Conservation (phyloP, 2,329 filamentous ascomycete genomes). For the Neonectria magnoliae region DNA sequence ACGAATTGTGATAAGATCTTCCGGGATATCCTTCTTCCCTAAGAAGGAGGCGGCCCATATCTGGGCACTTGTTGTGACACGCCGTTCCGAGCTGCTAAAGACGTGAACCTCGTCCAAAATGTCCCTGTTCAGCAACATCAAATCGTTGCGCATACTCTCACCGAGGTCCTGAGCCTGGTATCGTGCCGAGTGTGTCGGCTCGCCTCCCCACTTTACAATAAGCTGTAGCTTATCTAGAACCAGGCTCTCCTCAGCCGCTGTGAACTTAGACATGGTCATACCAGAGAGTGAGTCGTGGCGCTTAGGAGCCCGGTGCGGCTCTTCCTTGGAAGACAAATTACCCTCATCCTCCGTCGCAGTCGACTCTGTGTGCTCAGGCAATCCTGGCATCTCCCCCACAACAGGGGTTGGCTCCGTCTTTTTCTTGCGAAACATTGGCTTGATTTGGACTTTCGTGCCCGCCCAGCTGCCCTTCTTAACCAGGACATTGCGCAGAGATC, state of each 20-base stretch:
- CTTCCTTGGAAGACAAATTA: slow-evolving; percentile 37
- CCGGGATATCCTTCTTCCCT: slow-evolving; percentile 83
- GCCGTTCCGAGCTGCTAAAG: slow-evolving; percentile 93
- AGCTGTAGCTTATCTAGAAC: slow-evolving; percentile 96
- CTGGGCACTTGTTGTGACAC: slow-evolving; percentile 94
- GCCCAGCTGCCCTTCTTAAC: slow-evolving; percentile 94
- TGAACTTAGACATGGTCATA: slow-evolving; percentile 92
- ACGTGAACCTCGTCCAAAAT: slow-evolving; percentile 92
- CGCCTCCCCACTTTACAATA: slow-evolving; percentile 98
- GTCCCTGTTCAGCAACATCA: slow-evolving; percentile 91
- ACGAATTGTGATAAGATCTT: slow-evolving; percentile 88
- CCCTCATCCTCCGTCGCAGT: slow-evolving; percentile 35
- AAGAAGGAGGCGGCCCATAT: slow-evolving; percentile 94
- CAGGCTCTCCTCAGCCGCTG: slow-evolving; percentile 90
- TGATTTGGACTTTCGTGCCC: slow-evolving; percentile 98
- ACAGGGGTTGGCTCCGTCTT: slow-evolving; percentile 68
- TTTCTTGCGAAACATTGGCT: slow-evolving; percentile 97
- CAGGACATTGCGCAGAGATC: slow-evolving; percentile 83
- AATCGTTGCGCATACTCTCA: slow-evolving; percentile 93
- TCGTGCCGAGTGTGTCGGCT: slow-evolving; percentile 95
- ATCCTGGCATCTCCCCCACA: slow-evolving; percentile 48
- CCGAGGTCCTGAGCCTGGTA: slow-evolving; percentile 97
- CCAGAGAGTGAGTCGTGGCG: slow-evolving; percentile 88
- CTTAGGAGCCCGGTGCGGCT: slow-evolving; percentile 55
- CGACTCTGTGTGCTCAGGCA: slow-evolving; percentile 44